These are phyloP conservation scores for Trapa incisa DNA, from an alignment of 345 rosid species.

Conservation along the genomic window DNA sequence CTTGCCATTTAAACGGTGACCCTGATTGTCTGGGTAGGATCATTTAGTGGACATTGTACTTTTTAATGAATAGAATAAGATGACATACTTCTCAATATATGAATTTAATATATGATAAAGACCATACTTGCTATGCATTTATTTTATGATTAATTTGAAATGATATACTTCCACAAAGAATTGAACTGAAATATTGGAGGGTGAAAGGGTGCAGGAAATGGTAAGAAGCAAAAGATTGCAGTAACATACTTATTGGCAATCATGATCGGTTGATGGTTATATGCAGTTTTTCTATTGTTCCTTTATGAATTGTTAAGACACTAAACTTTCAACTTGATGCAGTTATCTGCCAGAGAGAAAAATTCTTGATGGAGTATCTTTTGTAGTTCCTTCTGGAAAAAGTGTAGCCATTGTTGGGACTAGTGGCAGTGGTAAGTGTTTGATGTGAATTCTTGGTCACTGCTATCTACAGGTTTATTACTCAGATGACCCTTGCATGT, in stretches of 20 bases:
- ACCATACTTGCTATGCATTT: not conserved
- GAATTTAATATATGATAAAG: not conserved
- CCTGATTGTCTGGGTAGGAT: not conserved
- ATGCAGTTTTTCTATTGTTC: not conserved
- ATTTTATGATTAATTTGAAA: not conserved
- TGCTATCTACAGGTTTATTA: not conserved
- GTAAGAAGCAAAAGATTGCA: not conserved
- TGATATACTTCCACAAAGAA: not conserved
- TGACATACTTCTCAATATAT: not conserved
- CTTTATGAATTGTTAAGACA: slow-evolving; percentile 2
- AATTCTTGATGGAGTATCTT: slow-evolving; percentile 85
- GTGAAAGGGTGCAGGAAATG: not conserved
- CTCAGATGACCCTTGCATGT: not conserved
- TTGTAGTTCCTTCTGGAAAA: slow-evolving; percentile 81
- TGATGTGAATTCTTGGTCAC: not conserved
- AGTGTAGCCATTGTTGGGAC: slow-evolving; percentile 99
- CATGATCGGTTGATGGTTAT: not conserved
- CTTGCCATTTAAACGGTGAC: not conserved
- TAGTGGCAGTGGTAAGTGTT: slow-evolving; percentile 88
- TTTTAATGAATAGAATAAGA: not conserved
- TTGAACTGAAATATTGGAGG: not conserved
- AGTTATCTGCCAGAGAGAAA: slow-evolving; percentile 81
- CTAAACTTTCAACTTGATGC: slow-evolving; percentile 16
- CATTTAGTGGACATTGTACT: not conserved
- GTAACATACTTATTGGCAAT: not conserved